Evolutionary conservation across 2,329 filamentous ascomycete genomes (phyloP), one percentile per base, ranked within the genome.

Genomic region (Ceratocystiopsis sp.): DNA sequence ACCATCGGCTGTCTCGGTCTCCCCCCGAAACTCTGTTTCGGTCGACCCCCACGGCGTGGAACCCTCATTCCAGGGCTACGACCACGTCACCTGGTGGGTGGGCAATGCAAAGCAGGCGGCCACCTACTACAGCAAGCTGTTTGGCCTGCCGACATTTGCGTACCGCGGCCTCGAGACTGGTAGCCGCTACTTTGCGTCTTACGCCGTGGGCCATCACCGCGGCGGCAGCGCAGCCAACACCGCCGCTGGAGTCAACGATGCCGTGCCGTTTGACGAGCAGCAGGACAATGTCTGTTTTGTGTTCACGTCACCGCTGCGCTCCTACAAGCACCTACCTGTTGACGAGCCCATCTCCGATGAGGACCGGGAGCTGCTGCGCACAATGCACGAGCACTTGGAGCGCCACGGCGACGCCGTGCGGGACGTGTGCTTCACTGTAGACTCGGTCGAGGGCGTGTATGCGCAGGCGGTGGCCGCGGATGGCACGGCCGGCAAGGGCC

Each of bases 61-160:
- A 48, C 61, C 60, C 53, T 71, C 69, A 57, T 87, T 93, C 65
- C 74, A 75, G 48, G 86, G 84, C 56, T 95, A 94, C 60, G 84
- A 94, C 63, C 84, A 94, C 61, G 75, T 94, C 45, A 87, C 85
- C 52, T 95, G 87, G 87, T 94, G 85, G 67, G 89, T 95, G 29
- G 86, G 87, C 57, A 96, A 96, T 58, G 87, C 89, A 53, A 95
- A 95, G 65, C 87, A 95, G 67, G 84, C 86, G 3, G 87, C 87
- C 35, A 73, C 80, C 14, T 95, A 84, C 65, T 95, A 94, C 64
- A 79, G 80, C 52, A 79, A 75, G 12, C 81, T 86, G 51, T 86
- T 95, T 67, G 87, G 85, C 44, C 94, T 95, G 66, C 68, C 74
- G 54, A 75, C 74, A 17, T 62, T 94, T 45, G 89, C 89, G 48